Evolutionary conservation across 441 rosid species (phyloP), one percentile per base, ranked within the genome.

Genomic region (Gossypium davidsonii): DNA sequence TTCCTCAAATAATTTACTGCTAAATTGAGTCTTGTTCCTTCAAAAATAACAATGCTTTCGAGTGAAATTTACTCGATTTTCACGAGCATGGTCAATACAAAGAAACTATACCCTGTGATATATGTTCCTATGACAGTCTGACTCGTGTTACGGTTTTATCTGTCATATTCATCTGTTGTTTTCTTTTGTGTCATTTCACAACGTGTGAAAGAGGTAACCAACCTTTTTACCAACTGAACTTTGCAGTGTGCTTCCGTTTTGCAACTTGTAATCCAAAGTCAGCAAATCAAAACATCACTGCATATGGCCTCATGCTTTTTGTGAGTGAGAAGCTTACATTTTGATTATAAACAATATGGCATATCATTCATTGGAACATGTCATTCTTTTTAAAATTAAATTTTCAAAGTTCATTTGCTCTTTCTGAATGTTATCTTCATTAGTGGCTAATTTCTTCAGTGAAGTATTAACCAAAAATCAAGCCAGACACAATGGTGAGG

Each of bases 261-360:
- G 98, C 96, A 73, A 80, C 90, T 10, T 94, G 98, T 74, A 87
- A 86, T 21, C 85, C 87, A 60, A 79, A 82, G 76, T 94, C 97
- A 56, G 73, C 80, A 83, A 94, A 90, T 82, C 98, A 94, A 70
- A 94, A 92, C 65, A 92, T 94, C 77, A 85, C 91, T 67, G 95
- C 94, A 25, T 94, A 94, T 31, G 98, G 98, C 71, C 76, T 92
- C 84, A 72, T 94, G 83, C 71, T 89, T 82, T 94, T 92, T 77
- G 97, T 94, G 78, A 94, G 98, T 86, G 67, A 70, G 77, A 67
- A 4, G 56, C 77, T 79, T 58, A 21, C 53, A 49, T 63, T 77
- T 76, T 67, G 12, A 6, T 58, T 31, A 49, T 70, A 20, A 64
- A 65, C 18, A 65, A 21, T 20, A 28, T 65, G 51, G 51, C 51